Evolutionary conservation across 2,329 filamentous ascomycete genomes (phyloP), one percentile per base, ranked within the genome.

Genomic region (Trichoderma polysporum): DNA sequence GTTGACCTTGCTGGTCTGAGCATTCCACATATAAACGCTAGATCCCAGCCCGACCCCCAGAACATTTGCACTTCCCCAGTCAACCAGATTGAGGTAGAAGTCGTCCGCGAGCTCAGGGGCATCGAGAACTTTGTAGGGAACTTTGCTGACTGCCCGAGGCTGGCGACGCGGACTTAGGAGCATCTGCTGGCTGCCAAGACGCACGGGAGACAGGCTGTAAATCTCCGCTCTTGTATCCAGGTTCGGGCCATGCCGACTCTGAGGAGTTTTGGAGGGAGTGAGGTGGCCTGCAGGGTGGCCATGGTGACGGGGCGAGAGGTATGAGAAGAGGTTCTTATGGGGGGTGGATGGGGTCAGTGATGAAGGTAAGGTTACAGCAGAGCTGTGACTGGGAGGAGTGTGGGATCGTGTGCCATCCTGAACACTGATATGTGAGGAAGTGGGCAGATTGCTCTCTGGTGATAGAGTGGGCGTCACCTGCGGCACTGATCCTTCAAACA

Each of bases 21-120:
- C 95, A 76, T 97, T 97, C 95, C 95, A 99, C 88, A 98, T 95
- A 76, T 98, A 99, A 6, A 99, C 95, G 71, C 92, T 96, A 19
- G 91, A 92, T 19, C 94, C 94, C 29, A 99, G 82, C 0, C 95
- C 95, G 50, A 99, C 95, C 7, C 94, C 95, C 12, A 99, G 84
- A 9, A 97, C 91, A 77, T 98, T 97, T 72, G 91, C 93, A 73
- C 92, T 96, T 50, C 95, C 95, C 95, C 95, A 99, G 75, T 99
- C 95, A 3, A 99, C 94, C 29, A 99, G 82, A 74, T 99, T 99
- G 39, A 99, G 84, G 74, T 99, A 99, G 78, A 98, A 99, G 76
- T 99, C 95, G 74, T 99, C 95, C 31, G 94, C 94, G 53, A 99
- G 82, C 76, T 98, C 95, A 1, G 95, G 95, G 0, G 95, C 95